Base-by-base conservation (phyloP, 2,329 filamentous ascomycete genomes). In the Colletotrichum paranaense region DNA sequence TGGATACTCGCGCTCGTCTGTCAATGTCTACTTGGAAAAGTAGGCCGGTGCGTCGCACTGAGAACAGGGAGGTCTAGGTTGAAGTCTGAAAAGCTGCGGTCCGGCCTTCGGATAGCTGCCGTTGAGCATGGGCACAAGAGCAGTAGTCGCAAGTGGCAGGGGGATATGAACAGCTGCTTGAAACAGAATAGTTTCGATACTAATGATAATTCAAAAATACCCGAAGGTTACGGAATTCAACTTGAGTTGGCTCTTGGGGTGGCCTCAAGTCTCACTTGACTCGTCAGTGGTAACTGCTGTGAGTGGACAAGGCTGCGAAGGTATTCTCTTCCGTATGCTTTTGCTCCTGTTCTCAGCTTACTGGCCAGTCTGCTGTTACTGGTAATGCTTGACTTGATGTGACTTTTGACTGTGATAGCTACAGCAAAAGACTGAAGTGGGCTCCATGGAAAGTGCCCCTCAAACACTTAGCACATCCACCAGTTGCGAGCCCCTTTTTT, bases 1-100 rank as follows among this genome's bases (percentile, higher is more conserved):
- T 12, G 70, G 67, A 19, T 73, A 73, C 35, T 73, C 70, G 46
- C 38, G 70, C 12, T 32, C 53, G n/a, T 70, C 67, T 7, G 70
- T 73, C 38, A 65, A 73, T 6, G 46, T 65, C 6, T 73, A 59
- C 28, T 28, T 73, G 66, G 53, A 55, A 32, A 30, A 53, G n/a
- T 24, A 16, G 26, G 11, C 8, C 14, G 3, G 26, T 6, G 42
- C 42, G 16, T 46, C 16, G 19, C 16, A n/a, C 42, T 42, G 38
- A 42, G 14, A 6, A 5, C 38, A 42, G 38, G 38, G 8, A 46
- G 42, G 42, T 46, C 42, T n/a, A 46, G 16, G 42, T 46, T 19
- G 3, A 6, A 46, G 6, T 16, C 16, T 19, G 19, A 19, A 46
- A 19, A 46, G 42, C n/a, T 46, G 42, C 42, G 42, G 42, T 46